phyloP scores from a whole-genome alignment of 2,329 filamentous ascomycete genomes.

The Fusarium xyrophilum region DNA sequence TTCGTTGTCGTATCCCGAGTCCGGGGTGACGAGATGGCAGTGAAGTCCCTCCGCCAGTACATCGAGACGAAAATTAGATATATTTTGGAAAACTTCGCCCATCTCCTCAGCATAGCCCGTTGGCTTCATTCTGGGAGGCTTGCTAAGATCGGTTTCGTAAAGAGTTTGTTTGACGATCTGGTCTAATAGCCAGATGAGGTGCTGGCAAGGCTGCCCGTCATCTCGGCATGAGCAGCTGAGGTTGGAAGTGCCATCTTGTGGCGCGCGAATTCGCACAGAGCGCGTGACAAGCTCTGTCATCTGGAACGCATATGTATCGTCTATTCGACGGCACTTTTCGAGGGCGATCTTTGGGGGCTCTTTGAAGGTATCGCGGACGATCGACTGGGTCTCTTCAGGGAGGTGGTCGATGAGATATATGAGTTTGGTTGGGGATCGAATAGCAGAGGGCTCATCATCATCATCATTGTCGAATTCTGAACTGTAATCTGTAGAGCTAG shows the following conservation, averaged over 20 bases:
- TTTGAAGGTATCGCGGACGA: constrained; percentile 54
- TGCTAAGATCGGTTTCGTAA: constrained; percentile 47
- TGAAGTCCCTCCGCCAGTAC: constrained; percentile 61
- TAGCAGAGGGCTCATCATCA: constrained; percentile 40
- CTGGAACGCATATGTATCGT: constrained; percentile 61
- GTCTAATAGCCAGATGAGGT: constrained; percentile 63
- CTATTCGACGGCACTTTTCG: constrained; percentile 57
- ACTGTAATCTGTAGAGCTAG: constrained; percentile 34
- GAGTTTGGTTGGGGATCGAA: constrained; percentile 51
- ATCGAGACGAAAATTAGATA: constrained; percentile 59
- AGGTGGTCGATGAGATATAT: constrained; percentile 52
- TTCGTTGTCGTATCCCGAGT: constrained; percentile 42
- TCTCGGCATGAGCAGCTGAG: constrained; percentile 57
- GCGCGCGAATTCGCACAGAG: constrained; percentile 57
- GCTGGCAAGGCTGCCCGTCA: constrained; percentile 53
- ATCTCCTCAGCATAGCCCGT: constrained; percentile 56
- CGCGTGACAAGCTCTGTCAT: constrained; percentile 62
- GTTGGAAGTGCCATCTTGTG: constrained; percentile 48
- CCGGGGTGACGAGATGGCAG: constrained; percentile 51
- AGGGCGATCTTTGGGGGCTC: constrained; percentile 58
- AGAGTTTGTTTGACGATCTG: constrained; percentile 57
- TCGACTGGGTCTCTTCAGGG: constrained; percentile 46
- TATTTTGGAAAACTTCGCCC: constrained; percentile 56
- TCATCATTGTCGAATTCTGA: constrained; percentile 49
- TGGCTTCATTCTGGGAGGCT: constrained; percentile 52